These are phyloP conservation scores for Rosa hybrid DNA, from an alignment of 331 rosid species.

Conservation along the genomic window DNA sequence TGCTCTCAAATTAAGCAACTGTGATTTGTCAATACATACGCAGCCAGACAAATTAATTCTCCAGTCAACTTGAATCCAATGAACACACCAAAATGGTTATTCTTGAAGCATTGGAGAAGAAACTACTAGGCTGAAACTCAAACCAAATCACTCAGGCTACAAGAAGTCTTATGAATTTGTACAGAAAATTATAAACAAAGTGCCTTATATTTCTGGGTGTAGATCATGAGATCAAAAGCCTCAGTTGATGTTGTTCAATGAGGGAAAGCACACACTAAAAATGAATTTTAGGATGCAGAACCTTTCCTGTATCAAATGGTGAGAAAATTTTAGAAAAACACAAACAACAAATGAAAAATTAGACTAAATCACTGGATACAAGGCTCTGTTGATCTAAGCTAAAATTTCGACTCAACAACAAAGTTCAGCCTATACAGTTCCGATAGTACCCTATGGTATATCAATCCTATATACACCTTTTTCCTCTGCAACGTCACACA, in stretches of 20 bases:
- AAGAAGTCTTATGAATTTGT: not conserved
- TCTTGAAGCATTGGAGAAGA: slow-evolving; percentile 28
- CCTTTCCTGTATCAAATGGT: not conserved
- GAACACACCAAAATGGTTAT: slow-evolving; percentile 34
- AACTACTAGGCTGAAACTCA: slow-evolving; percentile 33
- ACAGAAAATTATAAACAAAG: not conserved
- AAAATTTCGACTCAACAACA: not conserved
- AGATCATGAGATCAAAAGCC: slow-evolving; percentile 7
- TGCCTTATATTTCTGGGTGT: not conserved
- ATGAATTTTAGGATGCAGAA: not conserved
- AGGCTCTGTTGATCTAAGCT: not conserved
- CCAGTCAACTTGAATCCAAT: slow-evolving; percentile 13
- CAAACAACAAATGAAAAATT: too few relatives aligned
- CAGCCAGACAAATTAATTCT: slow-evolving; percentile 4
- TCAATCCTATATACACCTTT: not conserved
- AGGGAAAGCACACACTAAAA: not conserved
- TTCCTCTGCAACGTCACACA: slow-evolving; percentile 2
- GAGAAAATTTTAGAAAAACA: not conserved
- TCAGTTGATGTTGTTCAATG: not conserved
- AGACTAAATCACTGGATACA: not conserved
- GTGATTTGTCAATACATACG: slow-evolving; percentile 19
- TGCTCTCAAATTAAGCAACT: slow-evolving; percentile 20
- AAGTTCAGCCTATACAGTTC: not conserved
- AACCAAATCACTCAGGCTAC: slow-evolving; percentile 28
- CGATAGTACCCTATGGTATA: too few relatives aligned